These are phyloP conservation scores for Torulaspora indica DNA, from an alignment of 805 yeast species.

Conservation along the genomic window DNA sequence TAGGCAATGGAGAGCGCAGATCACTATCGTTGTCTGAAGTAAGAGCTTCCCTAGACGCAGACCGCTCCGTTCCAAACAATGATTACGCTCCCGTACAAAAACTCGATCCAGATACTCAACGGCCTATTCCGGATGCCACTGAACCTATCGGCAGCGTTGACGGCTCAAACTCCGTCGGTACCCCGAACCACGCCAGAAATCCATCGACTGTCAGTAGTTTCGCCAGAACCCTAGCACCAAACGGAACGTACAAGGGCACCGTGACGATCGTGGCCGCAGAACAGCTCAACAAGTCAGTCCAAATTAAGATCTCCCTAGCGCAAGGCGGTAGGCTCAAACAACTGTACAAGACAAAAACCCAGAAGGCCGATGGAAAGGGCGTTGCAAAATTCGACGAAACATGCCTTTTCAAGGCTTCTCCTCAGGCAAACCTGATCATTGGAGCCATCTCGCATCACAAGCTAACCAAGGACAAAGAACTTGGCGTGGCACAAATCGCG, in stretches of 20 bases:
- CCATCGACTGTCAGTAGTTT: slow-evolving; percentile 23
- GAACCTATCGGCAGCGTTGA: slow-evolving; percentile 3
- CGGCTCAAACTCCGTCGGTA: slow-evolving; percentile 19
- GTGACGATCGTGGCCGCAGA: slow-evolving; percentile 47
- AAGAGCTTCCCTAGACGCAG: slow-evolving; percentile 22
- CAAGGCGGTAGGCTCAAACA: slow-evolving; percentile 47
- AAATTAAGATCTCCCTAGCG: slow-evolving; percentile 52
- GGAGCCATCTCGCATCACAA: slow-evolving; percentile 62
- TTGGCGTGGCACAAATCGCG: slow-evolving; percentile 55
- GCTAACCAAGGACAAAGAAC: slow-evolving; percentile 62
- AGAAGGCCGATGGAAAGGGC: slow-evolving; percentile 47
- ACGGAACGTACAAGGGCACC: slow-evolving; percentile 45
- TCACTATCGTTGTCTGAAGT: slow-evolving; percentile 13
- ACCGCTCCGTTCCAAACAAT: slow-evolving; percentile 30
- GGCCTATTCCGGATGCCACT: slow-evolving; percentile 19
- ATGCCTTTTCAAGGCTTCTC: slow-evolving; percentile 59
- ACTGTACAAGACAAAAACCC: slow-evolving; percentile 58
- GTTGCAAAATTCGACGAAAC: slow-evolving; percentile 56
- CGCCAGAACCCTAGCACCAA: slow-evolving; percentile 33
- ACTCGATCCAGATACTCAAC: slow-evolving; percentile 13
- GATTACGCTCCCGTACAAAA: slow-evolving; percentile 28
- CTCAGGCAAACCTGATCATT: slow-evolving; percentile 56
- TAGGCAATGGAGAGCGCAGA: slow-evolving; percentile 2
- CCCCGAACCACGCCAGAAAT: slow-evolving; percentile 18
- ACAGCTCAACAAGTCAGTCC: slow-evolving; percentile 42